phyloP scores from a whole-genome alignment of 805 yeast genomes.

The Spathaspora gorwiae region DNA sequence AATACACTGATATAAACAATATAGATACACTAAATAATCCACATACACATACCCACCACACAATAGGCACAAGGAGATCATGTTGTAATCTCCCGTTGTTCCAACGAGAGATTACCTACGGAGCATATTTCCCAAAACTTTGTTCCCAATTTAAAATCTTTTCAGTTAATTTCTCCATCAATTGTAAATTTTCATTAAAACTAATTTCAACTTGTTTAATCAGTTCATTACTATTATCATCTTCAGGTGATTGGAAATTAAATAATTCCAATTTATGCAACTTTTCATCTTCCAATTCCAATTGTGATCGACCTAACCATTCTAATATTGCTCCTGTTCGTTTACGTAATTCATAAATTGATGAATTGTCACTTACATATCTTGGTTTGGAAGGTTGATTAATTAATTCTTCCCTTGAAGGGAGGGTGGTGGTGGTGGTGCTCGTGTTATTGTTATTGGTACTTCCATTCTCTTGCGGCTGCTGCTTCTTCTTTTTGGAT shows the following conservation, averaged over 20 bases:
- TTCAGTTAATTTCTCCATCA: constrained; percentile 72
- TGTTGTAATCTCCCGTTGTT: not conserved
- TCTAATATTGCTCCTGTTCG: constrained; percentile 88
- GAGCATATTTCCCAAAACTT: constrained; percentile 52
- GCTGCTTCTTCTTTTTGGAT: constrained; percentile 3
- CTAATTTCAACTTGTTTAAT: constrained; percentile 28
- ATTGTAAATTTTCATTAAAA: constrained; percentile 54
- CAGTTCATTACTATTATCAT: not conserved
- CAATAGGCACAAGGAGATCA: not conserved
- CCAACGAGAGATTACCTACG: constrained; percentile 12
- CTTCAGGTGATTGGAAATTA: constrained; percentile 36
- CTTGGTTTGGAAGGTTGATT: constrained; percentile 80
- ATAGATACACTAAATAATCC: not conserved
- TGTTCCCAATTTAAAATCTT: constrained; percentile 77
- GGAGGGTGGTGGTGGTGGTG: constrained; percentile 11
- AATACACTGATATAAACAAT: no score
- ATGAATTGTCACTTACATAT: constrained; percentile 68
- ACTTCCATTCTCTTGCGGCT: not conserved
- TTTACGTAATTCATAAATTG: constrained; percentile 79
- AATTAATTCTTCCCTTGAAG: constrained; percentile 45
- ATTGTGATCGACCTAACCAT: constrained; percentile 81
- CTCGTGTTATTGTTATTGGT: no score
- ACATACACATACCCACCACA: not conserved
- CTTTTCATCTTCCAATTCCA: constrained; percentile 75
- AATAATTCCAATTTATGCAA: constrained; percentile 48